Evolutionary conservation across 768 basidiomycete genomes (phyloP), one percentile per base, ranked within the genome.

Genomic region (Collybia sp.): DNA sequence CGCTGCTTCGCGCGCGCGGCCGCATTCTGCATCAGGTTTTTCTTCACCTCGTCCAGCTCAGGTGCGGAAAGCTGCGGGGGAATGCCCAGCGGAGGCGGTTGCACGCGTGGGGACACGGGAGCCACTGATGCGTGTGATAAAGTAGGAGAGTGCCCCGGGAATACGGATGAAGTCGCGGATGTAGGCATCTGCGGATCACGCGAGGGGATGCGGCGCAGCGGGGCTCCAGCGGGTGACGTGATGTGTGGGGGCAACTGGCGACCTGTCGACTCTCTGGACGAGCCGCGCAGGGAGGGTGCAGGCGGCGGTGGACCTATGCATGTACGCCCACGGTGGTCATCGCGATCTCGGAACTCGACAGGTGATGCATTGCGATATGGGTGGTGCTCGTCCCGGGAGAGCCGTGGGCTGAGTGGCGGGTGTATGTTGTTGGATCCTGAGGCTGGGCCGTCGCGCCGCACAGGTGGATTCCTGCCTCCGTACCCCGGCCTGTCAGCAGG

Each of bases 1-100:
- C 92, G 72, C 50, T 85, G 77, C 56, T 80, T 84, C 5, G 92
- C 92, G 34, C 90, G 77, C 50, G 88, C 90, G 1, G 92, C 92
- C 5, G 88, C 88, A 45, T 64, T 77, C 49, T 91, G 90, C 92
- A 93, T 93, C 13, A 83, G 67, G 39, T 82, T 80, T 8, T 25
- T 25, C 47, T 77, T 75, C n/a, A 70, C 77, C 43, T 80, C 80
- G 42, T 90, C 85, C 25, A 87, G 56, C 45, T 82, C 80, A 30
- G 67, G 57, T 2, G 69, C 60, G 18, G 59, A 57, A 6, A 70
- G 45, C 32, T 57, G 57, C 18, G 72, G 66, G 25, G 25, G 25
- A 25, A 4, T 25, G 25, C 25, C n/a, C 17, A 70, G 57, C 11
- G 65, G 43, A 15, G 61, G 58, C 5, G 65, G 41, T 10, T 57